A percentile compares a stretch with the other conserved stretches of the same genome.
phyloP scores from a whole-genome alignment of 805 yeast genomes.

The Candida manassasensis region DNA sequence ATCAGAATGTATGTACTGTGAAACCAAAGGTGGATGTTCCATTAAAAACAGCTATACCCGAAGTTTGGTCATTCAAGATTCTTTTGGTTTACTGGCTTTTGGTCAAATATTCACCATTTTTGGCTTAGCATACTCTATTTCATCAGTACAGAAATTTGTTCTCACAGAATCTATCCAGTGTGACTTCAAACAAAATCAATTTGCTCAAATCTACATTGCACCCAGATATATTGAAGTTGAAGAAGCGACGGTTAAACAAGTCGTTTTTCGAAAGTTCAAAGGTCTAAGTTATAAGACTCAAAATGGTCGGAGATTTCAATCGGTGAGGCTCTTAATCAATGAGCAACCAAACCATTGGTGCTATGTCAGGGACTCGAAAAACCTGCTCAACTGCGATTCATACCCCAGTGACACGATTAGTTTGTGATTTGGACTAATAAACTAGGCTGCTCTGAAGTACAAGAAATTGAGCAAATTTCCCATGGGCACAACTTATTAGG shows the following conservation, averaged over 20 bases:
- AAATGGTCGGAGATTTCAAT: not conserved
- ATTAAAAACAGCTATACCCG: conserved; percentile 1
- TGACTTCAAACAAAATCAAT: not conserved
- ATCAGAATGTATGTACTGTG: conserved; percentile 1
- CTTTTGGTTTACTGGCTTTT: not conserved
- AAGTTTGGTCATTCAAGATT: not conserved
- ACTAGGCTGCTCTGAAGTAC: too few relatives aligned
- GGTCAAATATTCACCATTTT: not conserved
- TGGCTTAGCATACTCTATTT: conserved; percentile 1
- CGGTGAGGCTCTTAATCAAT: not conserved
- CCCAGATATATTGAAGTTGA: conserved; percentile 3
- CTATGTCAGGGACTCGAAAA: not conserved
- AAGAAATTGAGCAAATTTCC: too few relatives aligned
- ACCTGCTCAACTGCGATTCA: not conserved
- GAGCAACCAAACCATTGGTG: conserved; percentile 3
- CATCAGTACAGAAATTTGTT: not conserved
- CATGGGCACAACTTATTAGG: too few relatives aligned
- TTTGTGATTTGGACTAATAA: too few relatives aligned
- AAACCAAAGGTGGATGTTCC: conserved; percentile 1
- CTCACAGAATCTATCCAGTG: conserved; percentile 1
- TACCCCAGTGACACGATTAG: not conserved
- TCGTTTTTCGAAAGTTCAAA: conserved; percentile 1
- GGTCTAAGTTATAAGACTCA: conserved; percentile 2
- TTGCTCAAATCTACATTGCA: conserved; percentile 2
- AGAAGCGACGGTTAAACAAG: not conserved